Conservation (phyloP, 257 asterid genomes). For the Ilex asprella region DNA sequence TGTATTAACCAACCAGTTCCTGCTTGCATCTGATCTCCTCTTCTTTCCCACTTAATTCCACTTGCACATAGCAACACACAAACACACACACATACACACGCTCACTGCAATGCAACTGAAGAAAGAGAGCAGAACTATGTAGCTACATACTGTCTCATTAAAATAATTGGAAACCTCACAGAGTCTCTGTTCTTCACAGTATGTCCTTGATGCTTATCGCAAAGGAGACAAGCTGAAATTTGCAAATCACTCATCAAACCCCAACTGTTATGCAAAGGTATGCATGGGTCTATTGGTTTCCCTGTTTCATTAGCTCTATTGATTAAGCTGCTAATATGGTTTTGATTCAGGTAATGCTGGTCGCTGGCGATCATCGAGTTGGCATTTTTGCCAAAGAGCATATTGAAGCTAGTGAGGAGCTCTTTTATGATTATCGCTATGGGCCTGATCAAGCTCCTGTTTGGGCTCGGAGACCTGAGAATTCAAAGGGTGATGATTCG, state of each 20-base stretch:
- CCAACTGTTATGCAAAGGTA: conserved; percentile 95
- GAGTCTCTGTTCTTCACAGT: conserved; percentile 46
- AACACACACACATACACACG: too few species aligned
- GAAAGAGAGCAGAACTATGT: too few species aligned
- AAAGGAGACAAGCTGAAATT: conserved; percentile 96
- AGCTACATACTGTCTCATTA: too few species aligned
- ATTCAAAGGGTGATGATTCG: conserved; percentile 54
- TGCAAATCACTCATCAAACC: conserved; percentile 91
- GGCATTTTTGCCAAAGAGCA: conserved; percentile 88
- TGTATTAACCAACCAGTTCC: too few species aligned
- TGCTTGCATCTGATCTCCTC: too few species aligned
- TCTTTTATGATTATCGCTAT: conserved; percentile 86
- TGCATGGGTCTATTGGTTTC: conserved; percentile 7
- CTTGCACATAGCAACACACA: too few species aligned
- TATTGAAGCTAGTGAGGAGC: conserved; percentile 79
- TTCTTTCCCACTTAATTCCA: too few species aligned
- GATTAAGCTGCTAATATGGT: conserved; percentile 8
- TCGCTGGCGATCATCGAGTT: conserved; percentile 98
- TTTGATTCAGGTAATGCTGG: conserved; percentile 62
- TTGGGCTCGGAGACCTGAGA: conserved; percentile 82
- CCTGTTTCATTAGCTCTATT: not conserved
- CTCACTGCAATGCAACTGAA: too few species aligned
- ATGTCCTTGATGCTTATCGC: conserved; percentile 90
- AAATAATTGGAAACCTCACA: conserved; percentile 3
- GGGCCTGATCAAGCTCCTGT: conserved; percentile 90